Conservation (phyloP, 257 asterid genomes). For the Solanum peruvianum region DNA sequence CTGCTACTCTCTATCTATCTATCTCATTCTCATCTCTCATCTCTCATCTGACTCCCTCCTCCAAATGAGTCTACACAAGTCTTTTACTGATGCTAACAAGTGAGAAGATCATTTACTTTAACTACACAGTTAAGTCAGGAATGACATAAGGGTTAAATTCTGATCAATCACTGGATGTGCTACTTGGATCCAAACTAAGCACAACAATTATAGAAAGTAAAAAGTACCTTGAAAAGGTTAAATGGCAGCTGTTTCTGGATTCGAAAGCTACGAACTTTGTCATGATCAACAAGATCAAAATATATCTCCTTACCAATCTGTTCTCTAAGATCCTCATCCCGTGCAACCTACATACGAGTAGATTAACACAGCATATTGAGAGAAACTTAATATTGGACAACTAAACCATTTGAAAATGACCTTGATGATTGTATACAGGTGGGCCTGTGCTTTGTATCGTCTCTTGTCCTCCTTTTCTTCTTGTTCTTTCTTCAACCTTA, state of each 20-base stretch:
- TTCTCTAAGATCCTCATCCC: slow-evolving; percentile 82
- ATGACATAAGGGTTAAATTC: not conserved
- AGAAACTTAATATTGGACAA: not conserved
- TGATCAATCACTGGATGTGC: not conserved
- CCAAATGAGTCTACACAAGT: not conserved
- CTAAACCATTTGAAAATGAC: slow-evolving; percentile 20
- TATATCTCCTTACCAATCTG: slow-evolving; percentile 88
- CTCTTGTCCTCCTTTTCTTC: slow-evolving; percentile 96
- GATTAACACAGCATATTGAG: not conserved
- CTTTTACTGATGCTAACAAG: not conserved
- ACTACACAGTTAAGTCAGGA: not conserved
- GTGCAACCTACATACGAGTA: slow-evolving; percentile 61
- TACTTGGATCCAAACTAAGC: not conserved
- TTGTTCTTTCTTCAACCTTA: slow-evolving; percentile 92
- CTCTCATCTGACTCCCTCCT: not conserved
- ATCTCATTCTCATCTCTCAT: not conserved
- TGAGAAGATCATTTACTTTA: not conserved
- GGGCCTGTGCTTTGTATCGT: slow-evolving; percentile 91
- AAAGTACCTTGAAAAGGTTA: slow-evolving; percentile 72
- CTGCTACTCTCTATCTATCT: not conserved
- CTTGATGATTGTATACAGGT: slow-evolving; percentile 92
- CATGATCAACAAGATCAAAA: slow-evolving; percentile 98
- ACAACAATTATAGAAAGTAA: not conserved
- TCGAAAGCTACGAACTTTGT: slow-evolving; percentile 84
- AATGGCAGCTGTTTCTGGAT: slow-evolving; percentile 83